Evolutionary conservation across 169 alveolate genomes (phyloP), one percentile per base, ranked within the genome.

Genomic region (Eimeria brunetti): DNA sequence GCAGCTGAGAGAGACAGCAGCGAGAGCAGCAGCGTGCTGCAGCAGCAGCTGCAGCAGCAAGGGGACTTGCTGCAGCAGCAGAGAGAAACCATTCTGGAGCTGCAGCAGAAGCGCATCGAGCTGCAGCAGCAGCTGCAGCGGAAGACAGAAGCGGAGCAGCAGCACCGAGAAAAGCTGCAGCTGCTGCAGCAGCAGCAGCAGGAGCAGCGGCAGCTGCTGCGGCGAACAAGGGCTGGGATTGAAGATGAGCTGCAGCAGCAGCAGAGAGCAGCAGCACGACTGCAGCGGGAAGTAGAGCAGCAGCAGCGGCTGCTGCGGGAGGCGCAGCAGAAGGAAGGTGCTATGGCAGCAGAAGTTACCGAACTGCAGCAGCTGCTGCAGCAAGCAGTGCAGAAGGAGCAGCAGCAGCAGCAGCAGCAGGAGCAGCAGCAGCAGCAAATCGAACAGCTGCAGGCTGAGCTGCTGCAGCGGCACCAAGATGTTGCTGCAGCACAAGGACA

Each of bases 31-130:
- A 88, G 91, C 78, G 78, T 58, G 94, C 85, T 88, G 94, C 56
- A 64, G 94, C 85, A 88, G 84, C 85, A 88, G 71, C 73, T 64
- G 85, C 71, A 88, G 84, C 94, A 88, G 84, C 94, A 88, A n/a
- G 58, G 36, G 38, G 12, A 22, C 22, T 33, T 46, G 67, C 85
- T 62, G 85, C 81, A 67, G 71, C 80, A 84, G 78, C 91, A 88
- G 84, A 14, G 85, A 20, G 81, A 67, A 64, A 85, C 85, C 7
- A 30, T 64, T 9, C 94, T 67, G 20, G 85, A 64, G 73, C 46
- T 44, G 94, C 85, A 88, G 94, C 85, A 88, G 53, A 76, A 27
- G 94, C 46, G 84, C 6, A 6, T 88, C 30, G 80, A 88, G 85
- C 71, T 62, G 58, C 73, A 88, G 71, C 85, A 64, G 94, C 85